A percentile compares a stretch with the other conserved stretches of the same genome.
phyloP scores from a whole-genome alignment of 306 rosid species.

The Glycyrrhiza uralensis region DNA sequence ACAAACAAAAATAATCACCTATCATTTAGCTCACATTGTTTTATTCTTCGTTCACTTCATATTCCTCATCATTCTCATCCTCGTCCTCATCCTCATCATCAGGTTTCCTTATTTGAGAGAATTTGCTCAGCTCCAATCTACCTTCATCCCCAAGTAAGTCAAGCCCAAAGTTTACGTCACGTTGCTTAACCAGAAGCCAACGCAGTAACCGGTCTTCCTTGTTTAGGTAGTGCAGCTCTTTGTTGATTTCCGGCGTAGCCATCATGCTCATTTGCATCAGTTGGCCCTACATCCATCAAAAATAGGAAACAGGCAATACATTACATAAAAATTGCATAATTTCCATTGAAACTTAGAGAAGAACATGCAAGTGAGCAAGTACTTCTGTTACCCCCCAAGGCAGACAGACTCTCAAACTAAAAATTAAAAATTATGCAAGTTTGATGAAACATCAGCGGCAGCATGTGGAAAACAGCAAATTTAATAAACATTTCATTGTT shows the following conservation, averaged over 20 bases:
- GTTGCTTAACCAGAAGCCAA: constrained; percentile 83
- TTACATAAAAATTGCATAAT: neutral
- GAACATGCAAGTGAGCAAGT: neutral
- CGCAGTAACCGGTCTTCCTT: constrained; percentile 85
- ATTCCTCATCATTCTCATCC: constrained; percentile 30
- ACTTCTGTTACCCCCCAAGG: neutral
- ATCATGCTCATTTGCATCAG: constrained; percentile 95
- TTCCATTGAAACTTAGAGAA: neutral
- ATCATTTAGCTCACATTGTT: constrained; percentile 3
- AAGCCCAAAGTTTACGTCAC: constrained; percentile 41
- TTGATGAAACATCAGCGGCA: neutral
- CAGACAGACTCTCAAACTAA: neutral
- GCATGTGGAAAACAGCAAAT: neutral
- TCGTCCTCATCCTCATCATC: constrained; percentile 26
- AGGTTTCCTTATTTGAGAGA: neutral
- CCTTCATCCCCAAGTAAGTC: constrained; percentile 48
- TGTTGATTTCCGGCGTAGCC: constrained; percentile 87
- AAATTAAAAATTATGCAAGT: neutral
- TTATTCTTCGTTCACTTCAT: constrained; percentile 23
- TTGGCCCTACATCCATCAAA: constrained; percentile 55
- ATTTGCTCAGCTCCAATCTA: constrained; percentile 24
- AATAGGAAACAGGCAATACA: neutral
- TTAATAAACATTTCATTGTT: neutral
- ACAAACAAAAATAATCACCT: neutral
- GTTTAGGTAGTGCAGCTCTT: constrained; percentile 89